phyloP scores from a whole-genome alignment of 306 rosid species.

The Cicer cuneatum region DNA sequence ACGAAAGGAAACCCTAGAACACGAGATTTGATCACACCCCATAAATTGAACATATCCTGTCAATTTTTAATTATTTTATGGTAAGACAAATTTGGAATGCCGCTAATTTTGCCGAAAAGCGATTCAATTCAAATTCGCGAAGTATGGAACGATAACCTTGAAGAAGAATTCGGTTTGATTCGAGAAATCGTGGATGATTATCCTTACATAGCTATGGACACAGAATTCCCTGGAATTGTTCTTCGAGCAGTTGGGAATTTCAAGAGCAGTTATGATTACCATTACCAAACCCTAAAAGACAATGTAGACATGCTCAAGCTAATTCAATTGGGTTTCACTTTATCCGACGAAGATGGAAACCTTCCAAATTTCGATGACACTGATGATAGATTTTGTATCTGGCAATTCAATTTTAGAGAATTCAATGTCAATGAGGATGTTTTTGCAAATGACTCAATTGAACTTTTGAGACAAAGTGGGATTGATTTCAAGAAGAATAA shows the following conservation, averaged over 20 bases:
- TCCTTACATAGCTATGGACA: conserved; percentile 62
- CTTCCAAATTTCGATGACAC: conserved; percentile 37
- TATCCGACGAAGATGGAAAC: conserved; percentile 53
- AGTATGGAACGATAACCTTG: conserved; percentile 61
- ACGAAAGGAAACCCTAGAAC: too few relatives aligned
- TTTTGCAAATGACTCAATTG: conserved; percentile 55
- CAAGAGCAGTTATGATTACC: conserved; percentile 52
- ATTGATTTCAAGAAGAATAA: conserved; percentile 53
- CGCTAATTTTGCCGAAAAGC: conserved; percentile 46
- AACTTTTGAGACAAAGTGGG: conserved; percentile 56
- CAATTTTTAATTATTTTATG: conserved; percentile 13
- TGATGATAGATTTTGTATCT: conserved; percentile 36
- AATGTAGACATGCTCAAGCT: conserved; percentile 55
- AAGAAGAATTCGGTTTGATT: conserved; percentile 52
- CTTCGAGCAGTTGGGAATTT: conserved; percentile 60
- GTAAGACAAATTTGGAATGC: conserved; percentile 36
- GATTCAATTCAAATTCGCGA: conserved; percentile 61
- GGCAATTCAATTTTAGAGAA: conserved; percentile 44
- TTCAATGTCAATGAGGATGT: conserved; percentile 52
- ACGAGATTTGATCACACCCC: too few relatives aligned
- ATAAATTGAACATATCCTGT: conserved; percentile 39
- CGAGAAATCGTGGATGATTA: conserved; percentile 55
- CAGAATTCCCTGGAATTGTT: conserved; percentile 59
- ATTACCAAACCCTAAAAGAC: conserved; percentile 62
- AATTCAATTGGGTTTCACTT: conserved; percentile 54